These are phyloP conservation scores for Ophiocordyceps sinensis DNA, from an alignment of 2,329 filamentous ascomycete genomes.

Conservation along the genomic window DNA sequence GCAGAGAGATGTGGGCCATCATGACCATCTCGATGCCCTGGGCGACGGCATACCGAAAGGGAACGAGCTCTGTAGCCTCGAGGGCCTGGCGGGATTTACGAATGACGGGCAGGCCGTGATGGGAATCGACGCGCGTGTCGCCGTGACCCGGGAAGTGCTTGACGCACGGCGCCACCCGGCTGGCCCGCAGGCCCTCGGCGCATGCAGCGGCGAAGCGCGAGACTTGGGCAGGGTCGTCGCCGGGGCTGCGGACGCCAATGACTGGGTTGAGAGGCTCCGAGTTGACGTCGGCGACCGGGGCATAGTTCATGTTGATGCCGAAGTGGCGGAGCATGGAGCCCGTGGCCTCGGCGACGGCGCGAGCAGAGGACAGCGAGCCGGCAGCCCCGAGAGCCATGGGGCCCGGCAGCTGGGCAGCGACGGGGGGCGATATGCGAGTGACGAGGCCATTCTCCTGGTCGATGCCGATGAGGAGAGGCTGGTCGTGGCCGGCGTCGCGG, in stretches of 20 bases:
- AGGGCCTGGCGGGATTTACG: slow-evolving; percentile 9
- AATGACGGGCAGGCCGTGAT: slow-evolving; percentile 12
- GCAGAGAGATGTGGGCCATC: slow-evolving; percentile 13
- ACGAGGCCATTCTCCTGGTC: slow-evolving; percentile 14
- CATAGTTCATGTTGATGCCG: slow-evolving; percentile 15
- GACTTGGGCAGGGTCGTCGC: slow-evolving; percentile 9
- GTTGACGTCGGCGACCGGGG: slow-evolving; percentile 12
- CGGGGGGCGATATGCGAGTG: slow-evolving; percentile 11
- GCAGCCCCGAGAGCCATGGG: slow-evolving; percentile 11
- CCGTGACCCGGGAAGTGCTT: slow-evolving; percentile 14
- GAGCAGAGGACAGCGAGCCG: slow-evolving; percentile 5
- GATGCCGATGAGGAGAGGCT: slow-evolving; percentile 12
- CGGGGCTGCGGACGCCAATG: slow-evolving; percentile 11
- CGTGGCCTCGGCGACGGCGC: slow-evolving; percentile 8
- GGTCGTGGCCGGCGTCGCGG: slow-evolving; percentile 9
- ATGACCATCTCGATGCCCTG: slow-evolving; percentile 13
- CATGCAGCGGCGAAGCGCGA: slow-evolving; percentile 8
- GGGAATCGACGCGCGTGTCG: slow-evolving; percentile 12
- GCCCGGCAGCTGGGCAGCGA: slow-evolving; percentile 10
- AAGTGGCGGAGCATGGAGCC: slow-evolving; percentile 10
- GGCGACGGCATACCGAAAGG: slow-evolving; percentile 7
- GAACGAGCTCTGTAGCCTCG: slow-evolving; percentile 9
- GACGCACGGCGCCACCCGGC: slow-evolving; percentile 9
- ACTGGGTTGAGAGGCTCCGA: slow-evolving; percentile 13
- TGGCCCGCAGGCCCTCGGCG: slow-evolving; percentile 7